These are phyloP conservation scores for Aspergillus cavernicola DNA, from an alignment of 495 filamentous ascomycete species.

Conservation along the genomic window DNA sequence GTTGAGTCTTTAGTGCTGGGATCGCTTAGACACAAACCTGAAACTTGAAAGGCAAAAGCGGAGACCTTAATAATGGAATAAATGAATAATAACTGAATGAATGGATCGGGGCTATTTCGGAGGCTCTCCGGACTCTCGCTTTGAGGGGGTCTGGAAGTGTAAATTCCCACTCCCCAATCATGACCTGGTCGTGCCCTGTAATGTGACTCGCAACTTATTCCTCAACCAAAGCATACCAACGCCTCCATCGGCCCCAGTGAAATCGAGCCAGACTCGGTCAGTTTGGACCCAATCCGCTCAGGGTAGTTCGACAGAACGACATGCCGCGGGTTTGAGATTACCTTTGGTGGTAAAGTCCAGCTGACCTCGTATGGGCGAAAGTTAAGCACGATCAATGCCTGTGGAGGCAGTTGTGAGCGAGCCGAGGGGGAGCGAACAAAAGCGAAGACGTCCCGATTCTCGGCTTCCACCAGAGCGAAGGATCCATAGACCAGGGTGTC, in stretches of 20 bases:
- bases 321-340: not conserved
- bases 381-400: conserved; percentile 19
- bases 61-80: too few relatives aligned
- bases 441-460: conserved; percentile 29
- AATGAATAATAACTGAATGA: too few relatives aligned
- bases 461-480: conserved; percentile 41
- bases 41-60: too few relatives aligned
- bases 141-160: too few relatives aligned
- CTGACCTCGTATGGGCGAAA: conserved; percentile 5
- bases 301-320: not conserved
- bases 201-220: not conserved
- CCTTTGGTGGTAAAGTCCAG: not conserved
- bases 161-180: too few relatives aligned
- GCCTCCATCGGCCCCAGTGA: not conserved
- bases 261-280: not conserved
- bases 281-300: not conserved
- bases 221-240: not conserved
- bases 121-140: too few relatives aligned
- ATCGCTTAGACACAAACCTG: too few relatives aligned
- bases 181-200: too few relatives aligned
- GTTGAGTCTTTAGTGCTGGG: too few relatives aligned
- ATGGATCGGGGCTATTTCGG: too few relatives aligned
- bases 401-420: not conserved
- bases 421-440: conserved; percentile 13
- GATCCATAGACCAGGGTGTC: conserved; percentile 51